Evolutionary conservation across 352 stramenopile species (phyloP).

Genomic region (Peronospora farinosa): DNA sequence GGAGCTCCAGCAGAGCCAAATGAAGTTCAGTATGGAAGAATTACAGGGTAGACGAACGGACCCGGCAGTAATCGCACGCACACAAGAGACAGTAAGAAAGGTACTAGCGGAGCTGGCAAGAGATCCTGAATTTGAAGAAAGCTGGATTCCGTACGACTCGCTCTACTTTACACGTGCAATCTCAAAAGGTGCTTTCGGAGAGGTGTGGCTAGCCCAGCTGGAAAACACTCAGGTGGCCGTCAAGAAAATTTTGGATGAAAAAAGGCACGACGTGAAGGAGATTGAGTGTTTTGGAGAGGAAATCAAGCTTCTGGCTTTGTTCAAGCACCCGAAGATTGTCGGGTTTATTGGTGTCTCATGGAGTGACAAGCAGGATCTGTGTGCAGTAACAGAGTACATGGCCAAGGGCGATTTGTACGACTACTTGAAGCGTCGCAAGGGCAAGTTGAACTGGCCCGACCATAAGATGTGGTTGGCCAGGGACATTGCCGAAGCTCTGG

Average conservation of each 20-base stretch:
- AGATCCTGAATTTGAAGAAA: constrained; percentile 43
- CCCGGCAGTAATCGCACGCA: constrained; percentile 23
- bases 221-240: constrained; percentile 75
- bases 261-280: constrained; percentile 75
- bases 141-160: constrained; percentile 60
- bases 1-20: constrained; percentile 28
- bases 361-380: constrained; percentile 41
- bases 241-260: constrained; percentile 77
- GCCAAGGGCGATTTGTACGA: constrained; percentile 40
- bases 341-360: constrained; percentile 44
- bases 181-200: constrained; percentile 71
- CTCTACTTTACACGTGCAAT: constrained; percentile 74
- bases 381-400: constrained; percentile 51
- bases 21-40: constrained; percentile 18
- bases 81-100: constrained; percentile 38
- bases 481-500: constrained; percentile 66
- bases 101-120: constrained; percentile 59
- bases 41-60: constrained; percentile 20
- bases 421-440: constrained; percentile 25
- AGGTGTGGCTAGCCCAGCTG: constrained; percentile 77
- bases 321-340: constrained; percentile 53
- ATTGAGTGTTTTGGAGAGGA: constrained; percentile 62
- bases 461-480: constrained; percentile 34
- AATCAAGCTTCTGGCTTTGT: constrained; percentile 44
- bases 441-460: constrained; percentile 28